Conservation (phyloP, 2,329 filamentous ascomycete species). For the Colletotrichum destructivum region DNA sequence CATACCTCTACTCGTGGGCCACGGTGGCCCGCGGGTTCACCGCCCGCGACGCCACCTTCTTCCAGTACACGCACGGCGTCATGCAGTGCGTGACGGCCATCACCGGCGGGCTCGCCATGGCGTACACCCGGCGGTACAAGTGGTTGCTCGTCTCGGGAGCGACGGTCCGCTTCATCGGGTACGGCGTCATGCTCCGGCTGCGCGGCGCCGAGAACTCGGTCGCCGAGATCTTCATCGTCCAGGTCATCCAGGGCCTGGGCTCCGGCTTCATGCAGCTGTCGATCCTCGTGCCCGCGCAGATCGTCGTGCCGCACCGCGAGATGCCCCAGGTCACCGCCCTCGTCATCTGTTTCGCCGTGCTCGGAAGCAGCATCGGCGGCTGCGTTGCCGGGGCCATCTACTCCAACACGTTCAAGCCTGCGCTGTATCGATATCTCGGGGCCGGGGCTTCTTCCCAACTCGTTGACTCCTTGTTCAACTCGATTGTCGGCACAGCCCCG, state of each 20-base stretch:
- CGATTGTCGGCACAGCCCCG: slow-evolving; percentile 27
- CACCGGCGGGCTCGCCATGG: slow-evolving; percentile 56
- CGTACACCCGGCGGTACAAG: slow-evolving; percentile 51
- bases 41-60: slow-evolving; percentile 49
- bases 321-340: slow-evolving; percentile 53
- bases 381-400: slow-evolving; percentile 52
- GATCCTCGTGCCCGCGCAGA: slow-evolving; percentile 48
- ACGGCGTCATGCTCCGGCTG: slow-evolving; percentile 53
- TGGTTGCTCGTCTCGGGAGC: slow-evolving; percentile 50
- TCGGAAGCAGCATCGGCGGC: slow-evolving; percentile 51
- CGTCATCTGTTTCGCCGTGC: slow-evolving; percentile 48
- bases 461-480: slow-evolving; percentile 31
- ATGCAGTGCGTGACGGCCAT: slow-evolving; percentile 56
- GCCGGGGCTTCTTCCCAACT: background rate
- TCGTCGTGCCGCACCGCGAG: slow-evolving; percentile 49
- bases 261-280: slow-evolving; percentile 51
- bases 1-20: slow-evolving; percentile 60
- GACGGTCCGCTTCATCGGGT: slow-evolving; percentile 49
- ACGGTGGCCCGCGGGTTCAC: slow-evolving; percentile 53
- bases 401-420: slow-evolving; percentile 50
- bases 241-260: slow-evolving; percentile 52
- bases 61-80: slow-evolving; percentile 53
- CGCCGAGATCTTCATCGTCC: slow-evolving; percentile 55
- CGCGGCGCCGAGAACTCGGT: slow-evolving; percentile 49
- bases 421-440: slow-evolving; percentile 22